Conservation (phyloP, 768 basidiomycete genomes). For the Galerina marginata region DNA sequence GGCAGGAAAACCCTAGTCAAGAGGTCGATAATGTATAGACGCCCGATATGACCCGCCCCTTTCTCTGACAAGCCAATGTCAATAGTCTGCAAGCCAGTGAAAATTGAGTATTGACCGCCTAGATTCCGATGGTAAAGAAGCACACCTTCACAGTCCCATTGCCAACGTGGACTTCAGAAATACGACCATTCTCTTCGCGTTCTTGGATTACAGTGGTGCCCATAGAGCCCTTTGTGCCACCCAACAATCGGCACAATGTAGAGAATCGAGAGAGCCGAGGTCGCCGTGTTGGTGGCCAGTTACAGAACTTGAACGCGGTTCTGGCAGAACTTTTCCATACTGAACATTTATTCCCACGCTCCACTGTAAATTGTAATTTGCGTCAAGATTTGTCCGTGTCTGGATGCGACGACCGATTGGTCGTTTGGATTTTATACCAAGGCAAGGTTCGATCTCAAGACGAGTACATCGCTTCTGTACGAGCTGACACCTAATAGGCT, state of each 20-base stretch:
- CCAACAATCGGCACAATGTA: not conserved
- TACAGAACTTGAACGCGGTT: too few species aligned
- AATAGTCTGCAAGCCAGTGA: not conserved
- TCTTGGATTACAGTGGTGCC: not conserved
- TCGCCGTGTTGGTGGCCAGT: not conserved
- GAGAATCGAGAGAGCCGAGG: not conserved
- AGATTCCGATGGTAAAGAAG: not conserved
- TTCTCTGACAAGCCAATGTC: not conserved
- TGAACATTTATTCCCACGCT: too few species aligned
- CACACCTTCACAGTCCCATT: slow-evolving; percentile 1
- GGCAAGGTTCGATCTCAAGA: too few species aligned
- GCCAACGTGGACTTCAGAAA: not conserved
- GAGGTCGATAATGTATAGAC: slow-evolving; percentile 28
- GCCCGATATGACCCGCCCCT: not conserved
- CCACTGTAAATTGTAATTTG: too few species aligned
- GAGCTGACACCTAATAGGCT: too few species aligned
- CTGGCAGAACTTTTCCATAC: too few species aligned
- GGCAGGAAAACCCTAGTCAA: slow-evolving; percentile 61
- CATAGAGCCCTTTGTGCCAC: not conserved
- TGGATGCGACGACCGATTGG: too few species aligned
- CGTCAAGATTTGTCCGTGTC: too few species aligned
- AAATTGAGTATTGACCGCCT: not conserved
- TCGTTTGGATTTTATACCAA: too few species aligned
- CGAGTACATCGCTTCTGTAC: too few species aligned
- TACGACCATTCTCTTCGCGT: slow-evolving; percentile 4